A percentile compares a stretch with the other conserved stretches of the same genome.
Evolutionary conservation across 768 basidiomycete genomes (phyloP).

Genomic region (Lentinula aciculospora): DNA sequence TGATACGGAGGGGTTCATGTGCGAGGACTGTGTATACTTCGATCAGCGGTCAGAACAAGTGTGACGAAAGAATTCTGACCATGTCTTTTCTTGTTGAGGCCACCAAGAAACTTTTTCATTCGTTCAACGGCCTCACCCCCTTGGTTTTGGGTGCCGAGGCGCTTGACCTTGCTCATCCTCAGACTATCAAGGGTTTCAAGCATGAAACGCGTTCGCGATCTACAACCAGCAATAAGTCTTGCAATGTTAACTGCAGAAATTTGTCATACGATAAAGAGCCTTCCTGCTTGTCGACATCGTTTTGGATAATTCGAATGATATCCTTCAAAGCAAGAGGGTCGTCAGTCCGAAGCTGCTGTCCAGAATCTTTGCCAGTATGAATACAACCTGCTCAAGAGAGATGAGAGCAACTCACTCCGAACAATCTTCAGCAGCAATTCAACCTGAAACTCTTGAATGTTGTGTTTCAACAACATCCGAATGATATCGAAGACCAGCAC

Average conservation of each 20-base stretch:
- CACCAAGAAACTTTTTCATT: conserved; percentile 83
- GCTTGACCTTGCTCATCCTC: conserved; percentile 85
- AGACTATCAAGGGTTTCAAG: conserved; percentile 88
- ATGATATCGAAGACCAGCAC: conserved; percentile 89
- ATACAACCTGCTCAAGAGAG: background rate
- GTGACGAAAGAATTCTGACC: conserved; percentile 33
- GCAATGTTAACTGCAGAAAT: background rate
- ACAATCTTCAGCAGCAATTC: conserved; percentile 85
- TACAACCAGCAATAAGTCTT: conserved; percentile 22
- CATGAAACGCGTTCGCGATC: conserved; percentile 93
- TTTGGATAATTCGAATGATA: conserved; percentile 79
- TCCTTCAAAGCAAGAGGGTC: conserved; percentile 92
- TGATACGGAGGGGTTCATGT: conserved; percentile 83
- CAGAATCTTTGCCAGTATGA: conserved; percentile 61
- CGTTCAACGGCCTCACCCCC: conserved; percentile 73
- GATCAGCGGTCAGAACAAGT: background rate
- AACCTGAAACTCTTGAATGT: conserved; percentile 73
- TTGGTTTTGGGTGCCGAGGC: conserved; percentile 57
- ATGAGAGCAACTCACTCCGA: conserved; percentile 48
- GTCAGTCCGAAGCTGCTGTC: conserved; percentile 84
- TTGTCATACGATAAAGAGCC: conserved; percentile 41
- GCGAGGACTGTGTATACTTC: conserved; percentile 52
- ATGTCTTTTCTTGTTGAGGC: conserved; percentile 72
- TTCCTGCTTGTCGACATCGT: conserved; percentile 52
- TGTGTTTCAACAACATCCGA: conserved; percentile 57